Conservation (phyloP, 2,329 filamentous ascomycete species). For the Talaromyces sp. region DNA sequence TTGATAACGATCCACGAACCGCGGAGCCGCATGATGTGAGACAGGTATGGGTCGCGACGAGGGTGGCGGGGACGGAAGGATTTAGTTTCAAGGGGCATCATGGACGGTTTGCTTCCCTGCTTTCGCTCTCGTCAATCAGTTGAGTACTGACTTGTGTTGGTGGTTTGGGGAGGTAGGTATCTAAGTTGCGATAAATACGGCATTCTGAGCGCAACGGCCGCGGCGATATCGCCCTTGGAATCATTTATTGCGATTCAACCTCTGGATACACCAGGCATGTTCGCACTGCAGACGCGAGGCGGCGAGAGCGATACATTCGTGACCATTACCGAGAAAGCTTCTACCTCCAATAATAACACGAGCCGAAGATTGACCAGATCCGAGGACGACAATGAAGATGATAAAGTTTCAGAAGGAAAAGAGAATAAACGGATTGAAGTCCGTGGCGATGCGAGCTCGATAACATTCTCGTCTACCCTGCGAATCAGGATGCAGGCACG, state of each 20-base stretch:
- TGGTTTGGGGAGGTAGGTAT: constrained; percentile 52
- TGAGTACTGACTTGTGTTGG: background rate
- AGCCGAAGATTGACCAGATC: background rate
- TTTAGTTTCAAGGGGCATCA: constrained; percentile 89
- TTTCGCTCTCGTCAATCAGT: background rate
- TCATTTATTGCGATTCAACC: constrained; percentile 67
- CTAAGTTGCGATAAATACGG: constrained; percentile 83
- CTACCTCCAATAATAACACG: background rate
- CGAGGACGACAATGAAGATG: constrained; percentile 27
- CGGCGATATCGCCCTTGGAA: constrained; percentile 82
- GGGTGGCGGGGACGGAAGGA: constrained; percentile 75
- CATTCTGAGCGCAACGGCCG: constrained; percentile 69
- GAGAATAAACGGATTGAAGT: constrained; percentile 57
- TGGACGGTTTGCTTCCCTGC: constrained; percentile 59
- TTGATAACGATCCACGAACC: constrained; percentile 76
- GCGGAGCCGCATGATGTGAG: constrained; percentile 94
- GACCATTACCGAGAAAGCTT: constrained; percentile 52
- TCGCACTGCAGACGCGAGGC: constrained; percentile 66
- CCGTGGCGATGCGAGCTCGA: constrained; percentile 70
- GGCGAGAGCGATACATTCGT: constrained; percentile 67
- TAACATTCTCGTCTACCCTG: constrained; percentile 68
- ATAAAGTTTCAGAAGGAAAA: constrained; percentile 24
- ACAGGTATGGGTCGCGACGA: constrained; percentile 91
- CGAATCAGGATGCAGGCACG: constrained; percentile 90
- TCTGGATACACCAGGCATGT: constrained; percentile 66